Evolutionary conservation across 306 rosid species (phyloP), one percentile per base, ranked within the genome.

Genomic region (Cucurbita argyrosperma): DNA sequence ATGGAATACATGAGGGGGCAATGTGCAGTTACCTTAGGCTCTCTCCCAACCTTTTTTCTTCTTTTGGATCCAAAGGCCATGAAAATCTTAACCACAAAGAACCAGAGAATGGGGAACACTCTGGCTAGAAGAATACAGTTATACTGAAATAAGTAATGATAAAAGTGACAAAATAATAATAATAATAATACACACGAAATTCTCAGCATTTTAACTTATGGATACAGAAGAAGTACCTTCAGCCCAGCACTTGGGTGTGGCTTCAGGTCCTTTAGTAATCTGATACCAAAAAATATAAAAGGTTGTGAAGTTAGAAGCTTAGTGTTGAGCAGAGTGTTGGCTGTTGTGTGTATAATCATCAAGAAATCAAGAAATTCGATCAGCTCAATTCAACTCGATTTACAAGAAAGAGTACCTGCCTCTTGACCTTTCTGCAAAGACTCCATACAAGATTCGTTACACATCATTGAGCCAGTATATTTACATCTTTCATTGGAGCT

Each of bases 371-470:
- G 19, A 19, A 19, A 19, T 30, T 30, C 4, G 35, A 30, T 30
- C 4, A 30, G 35, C 35, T 30, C 23, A 69, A 49, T 47, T 45
- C 12, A 46, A 68, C 49, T 7, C 4, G 43, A 47, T 68, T 47
- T 14, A 26, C 69, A 59, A 76, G 77, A 56, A 71, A 47, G 78
- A 67, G 72, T 86, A 92, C 94, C 92, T 87, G 96, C 98, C 97
- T 90, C 84, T 64, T 75, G 85, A 81, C 79, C 84, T 81, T 81
- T 74, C 79, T 80, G 72, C 26, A 66, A 76, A 72, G 76, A 76
- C 43, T 85, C 83, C 6, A 61, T 62, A 77, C 60, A 84, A 57
- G 77, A 84, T 63, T 82, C 90, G 55, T 74, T 79, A 6, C 82
- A 60, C 76, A 87, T 78, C 69, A 84, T 82, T 68, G 81, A 37